These are phyloP conservation scores for Pyrenochaeta sp. DNA, from an alignment of 2,329 filamentous ascomycete species.

Conservation along the genomic window DNA sequence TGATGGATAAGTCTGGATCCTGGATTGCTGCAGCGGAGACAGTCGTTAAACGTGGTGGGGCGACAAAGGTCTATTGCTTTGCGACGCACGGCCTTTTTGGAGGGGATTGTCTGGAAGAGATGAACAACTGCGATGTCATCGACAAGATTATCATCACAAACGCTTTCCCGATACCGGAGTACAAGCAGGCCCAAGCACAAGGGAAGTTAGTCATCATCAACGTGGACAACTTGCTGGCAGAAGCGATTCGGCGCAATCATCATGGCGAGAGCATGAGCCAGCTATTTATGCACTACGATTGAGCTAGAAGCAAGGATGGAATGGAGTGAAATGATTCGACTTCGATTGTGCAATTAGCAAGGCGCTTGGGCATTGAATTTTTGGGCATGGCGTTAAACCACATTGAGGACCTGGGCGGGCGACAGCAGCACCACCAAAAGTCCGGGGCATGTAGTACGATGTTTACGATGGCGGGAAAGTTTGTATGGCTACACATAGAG, in stretches of 20 bases:
- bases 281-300: conserved; percentile 58
- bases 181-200: conserved; percentile 72
- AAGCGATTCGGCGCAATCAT: conserved; percentile 95
- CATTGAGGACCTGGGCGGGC: not conserved
- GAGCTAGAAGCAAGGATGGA: conserved; percentile 5
- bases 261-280: conserved; percentile 83
- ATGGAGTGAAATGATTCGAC: not conserved
- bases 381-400: not conserved
- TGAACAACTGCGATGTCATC: conserved; percentile 93
- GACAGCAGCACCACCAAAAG: not conserved
- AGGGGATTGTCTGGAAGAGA: conserved; percentile 84
- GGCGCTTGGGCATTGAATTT: conserved; percentile 16
- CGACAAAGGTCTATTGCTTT: conserved; percentile 96
- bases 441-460: not conserved
- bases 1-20: conserved; percentile 96
- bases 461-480: not conserved
- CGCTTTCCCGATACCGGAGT: conserved; percentile 88
- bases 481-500: not conserved
- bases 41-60: conserved; percentile 89
- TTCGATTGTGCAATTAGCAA: conserved; percentile 12
- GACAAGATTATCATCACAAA: conserved; percentile 95
- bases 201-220: conserved; percentile 87
- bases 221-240: conserved; percentile 84
- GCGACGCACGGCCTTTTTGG: conserved; percentile 96
- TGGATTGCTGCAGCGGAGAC: conserved; percentile 99